phyloP scores from a whole-genome alignment of 768 basidiomycete species.

The Lactarius hengduanensis region DNA sequence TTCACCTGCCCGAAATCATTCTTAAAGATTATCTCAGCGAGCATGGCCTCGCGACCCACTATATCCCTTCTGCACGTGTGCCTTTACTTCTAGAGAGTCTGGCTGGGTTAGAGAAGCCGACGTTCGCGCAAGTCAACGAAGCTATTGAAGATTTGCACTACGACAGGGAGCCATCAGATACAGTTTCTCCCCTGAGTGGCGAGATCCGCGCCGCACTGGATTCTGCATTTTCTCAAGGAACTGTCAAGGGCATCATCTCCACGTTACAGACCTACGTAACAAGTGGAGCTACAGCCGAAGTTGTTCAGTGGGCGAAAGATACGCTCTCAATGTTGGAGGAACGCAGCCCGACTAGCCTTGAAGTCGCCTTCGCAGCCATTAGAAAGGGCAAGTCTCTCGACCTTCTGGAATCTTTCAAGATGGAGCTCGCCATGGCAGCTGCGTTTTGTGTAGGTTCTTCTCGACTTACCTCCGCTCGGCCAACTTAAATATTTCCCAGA shows the following conservation, averaged over 20 bases:
- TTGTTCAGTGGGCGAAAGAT: conserved; percentile 71
- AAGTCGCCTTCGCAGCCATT: conserved; percentile 81
- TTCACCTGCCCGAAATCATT: neutral
- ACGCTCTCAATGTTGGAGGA: conserved; percentile 61
- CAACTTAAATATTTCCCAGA: conserved; percentile 43
- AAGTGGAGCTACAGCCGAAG: conserved; percentile 41
- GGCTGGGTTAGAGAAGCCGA: conserved; percentile 51
- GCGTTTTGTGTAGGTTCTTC: conserved; percentile 77
- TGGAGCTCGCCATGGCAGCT: conserved; percentile 86
- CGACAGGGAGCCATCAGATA: conserved; percentile 60
- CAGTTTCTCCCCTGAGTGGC: conserved; percentile 54
- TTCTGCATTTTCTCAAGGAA: conserved; percentile 64
- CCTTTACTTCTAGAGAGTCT: conserved; percentile 70
- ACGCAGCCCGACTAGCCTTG: conserved; percentile 90
- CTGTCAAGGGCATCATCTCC: conserved; percentile 68
- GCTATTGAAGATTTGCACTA: conserved; percentile 62
- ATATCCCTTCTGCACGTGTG: conserved; percentile 72
- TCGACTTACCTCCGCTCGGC: conserved; percentile 1
- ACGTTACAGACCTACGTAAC: conserved; percentile 48
- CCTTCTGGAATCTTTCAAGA: conserved; percentile 67
- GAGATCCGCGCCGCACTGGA: conserved; percentile 76
- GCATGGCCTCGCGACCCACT: conserved; percentile 93
- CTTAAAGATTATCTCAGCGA: conserved; percentile 51
- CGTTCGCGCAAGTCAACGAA: conserved; percentile 55
- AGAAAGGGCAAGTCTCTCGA: conserved; percentile 63